Evolutionary conservation across 495 filamentous ascomycete genomes (phyloP), one percentile per base, ranked within the genome.

Genomic region (Penicillium riverlandense): DNA sequence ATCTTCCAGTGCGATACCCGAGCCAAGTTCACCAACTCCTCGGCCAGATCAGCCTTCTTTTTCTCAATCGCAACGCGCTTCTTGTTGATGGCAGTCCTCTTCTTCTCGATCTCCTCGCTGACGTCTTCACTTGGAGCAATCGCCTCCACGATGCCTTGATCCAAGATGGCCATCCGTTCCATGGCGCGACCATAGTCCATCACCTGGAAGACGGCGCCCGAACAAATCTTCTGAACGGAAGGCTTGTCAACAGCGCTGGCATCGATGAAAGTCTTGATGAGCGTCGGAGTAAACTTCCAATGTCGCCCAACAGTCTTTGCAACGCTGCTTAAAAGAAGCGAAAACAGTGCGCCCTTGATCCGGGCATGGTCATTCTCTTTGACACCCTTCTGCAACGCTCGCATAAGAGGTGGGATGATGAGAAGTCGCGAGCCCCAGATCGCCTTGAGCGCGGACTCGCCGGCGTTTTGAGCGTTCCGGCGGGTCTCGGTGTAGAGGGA

Each of bases 401-500:
- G 75, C 29, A 99, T 72, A 27, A 99, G 72, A 29, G 85, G 84
- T 0, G 90, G 89, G 33, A 99, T 95, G 32, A 97, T 85, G 5
- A 96, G 72, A 1, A 86, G 82, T 13, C 89, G 78, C 7, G 87
- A 84, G 6, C 89, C 92, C 61, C 91, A 84, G 22, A 97, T 76
- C 31, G 82, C 82, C 64, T 95, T 96, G n/a, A 96, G 76, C 0
- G 94, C 91, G 6, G 91, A 90, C 66, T 99, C 92, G 42, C 84
- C 84, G 2, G 94, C 88, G 48, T 79, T 82, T 57, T 99, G 92
- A 30, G 92, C 92, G 43, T 94, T 90, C 16, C 91, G 77, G 10
- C 92, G 86, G 22, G 96, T 91, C 53, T 99, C 92, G 0, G 92
- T 90, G 58, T 99, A 99, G 12, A 87, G 69, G n/a, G 90, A 95